Evolutionary conservation across 257 asterid genomes (phyloP), one percentile per base, ranked within the genome.

Genomic region (Anisodus tanguticus): DNA sequence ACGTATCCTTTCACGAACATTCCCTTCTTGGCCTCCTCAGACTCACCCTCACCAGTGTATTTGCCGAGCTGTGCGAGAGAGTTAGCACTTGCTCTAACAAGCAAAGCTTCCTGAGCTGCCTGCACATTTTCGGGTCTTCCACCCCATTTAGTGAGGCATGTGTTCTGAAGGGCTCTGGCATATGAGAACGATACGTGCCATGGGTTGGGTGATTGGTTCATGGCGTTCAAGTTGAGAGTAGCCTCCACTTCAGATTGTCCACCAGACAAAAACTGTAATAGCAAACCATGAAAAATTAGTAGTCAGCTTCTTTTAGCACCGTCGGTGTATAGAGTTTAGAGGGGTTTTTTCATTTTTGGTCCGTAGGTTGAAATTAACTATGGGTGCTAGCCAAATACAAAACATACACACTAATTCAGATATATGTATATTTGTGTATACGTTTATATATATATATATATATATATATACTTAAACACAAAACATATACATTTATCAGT

Each of bases 201-300:
- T 17, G 95, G 97, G 87, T 90, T 92, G 41, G 93, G 92, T 7
- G 86, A 68, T 83, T 92, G 95, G 91, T 93, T 92, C 93, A 91
- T 92, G 12, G 94, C 95, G 31, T 91, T 92, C 88, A 93, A 81
- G 92, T 92, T 92, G 74, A 93, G 88, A 11, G 95, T 92, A 0
- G 97, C 97, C 86, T 93, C 97, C 41, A 91, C 93, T 85, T 93
- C 94, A 41, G 95, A 93, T 88, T 93, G 94, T 43, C 97, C 95
- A 17, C 94, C 94, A 3, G 97, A 90, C 91, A 91, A 90, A 51
- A 92, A 93, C 95, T 93, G 89, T 77, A 15, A 76, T 53, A 76
- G 47, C 64, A 51, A 76, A 26, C 22, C 13, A 22, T 12, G 19
- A 78, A 63, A 16, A 57, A 76, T 17, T 17, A 39, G 13, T 9